phyloP scores from a whole-genome alignment of 148 eudicot genomes.

The Cornus suecica region DNA sequence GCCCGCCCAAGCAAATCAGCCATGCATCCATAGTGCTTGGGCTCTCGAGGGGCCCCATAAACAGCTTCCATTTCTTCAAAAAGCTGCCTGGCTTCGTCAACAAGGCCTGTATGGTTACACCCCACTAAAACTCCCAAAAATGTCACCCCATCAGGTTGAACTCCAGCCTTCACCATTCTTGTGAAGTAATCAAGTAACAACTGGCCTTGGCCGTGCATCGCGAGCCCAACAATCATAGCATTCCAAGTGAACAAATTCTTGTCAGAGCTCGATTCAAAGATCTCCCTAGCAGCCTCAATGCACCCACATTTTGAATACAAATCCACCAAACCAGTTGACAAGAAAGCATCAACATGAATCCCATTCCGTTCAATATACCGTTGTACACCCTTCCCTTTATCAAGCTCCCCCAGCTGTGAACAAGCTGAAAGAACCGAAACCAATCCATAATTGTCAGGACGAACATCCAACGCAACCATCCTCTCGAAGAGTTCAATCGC shows the following conservation, averaged over 20 bases:
- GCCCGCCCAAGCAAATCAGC: constrained; percentile 79
- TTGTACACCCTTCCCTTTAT: constrained; percentile 54
- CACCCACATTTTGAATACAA: constrained; percentile 76
- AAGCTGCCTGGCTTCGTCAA: constrained; percentile 49
- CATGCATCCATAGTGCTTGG: constrained; percentile 88
- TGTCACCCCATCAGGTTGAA: constrained; percentile 73
- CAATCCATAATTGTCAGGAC: constrained; percentile 56
- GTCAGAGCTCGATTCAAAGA: constrained; percentile 46
- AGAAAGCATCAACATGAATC: constrained; percentile 37
- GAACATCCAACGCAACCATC: constrained; percentile 34
- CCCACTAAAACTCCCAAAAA: constrained; percentile 70
- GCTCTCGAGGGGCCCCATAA: constrained; percentile 58
- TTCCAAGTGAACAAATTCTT: constrained; percentile 76
- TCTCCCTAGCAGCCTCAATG: constrained; percentile 42
- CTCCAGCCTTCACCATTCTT: constrained; percentile 47
- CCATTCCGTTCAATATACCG: constrained; percentile 31
- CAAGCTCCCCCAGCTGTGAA: constrained; percentile 66
- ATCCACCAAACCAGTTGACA: constrained; percentile 67
- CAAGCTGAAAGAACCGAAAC: constrained; percentile 82
- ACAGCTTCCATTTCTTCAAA: constrained; percentile 52
- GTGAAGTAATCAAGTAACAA: constrained; percentile 52
- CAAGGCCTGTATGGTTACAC: constrained; percentile 76
- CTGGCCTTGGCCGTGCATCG: constrained; percentile 65
- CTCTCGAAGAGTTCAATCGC: constrained; percentile 56
- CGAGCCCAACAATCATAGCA: constrained; percentile 70